These are phyloP conservation scores for Kondoa malvinella DNA, from an alignment of 768 basidiomycete genomes.

Conservation along the genomic window DNA sequence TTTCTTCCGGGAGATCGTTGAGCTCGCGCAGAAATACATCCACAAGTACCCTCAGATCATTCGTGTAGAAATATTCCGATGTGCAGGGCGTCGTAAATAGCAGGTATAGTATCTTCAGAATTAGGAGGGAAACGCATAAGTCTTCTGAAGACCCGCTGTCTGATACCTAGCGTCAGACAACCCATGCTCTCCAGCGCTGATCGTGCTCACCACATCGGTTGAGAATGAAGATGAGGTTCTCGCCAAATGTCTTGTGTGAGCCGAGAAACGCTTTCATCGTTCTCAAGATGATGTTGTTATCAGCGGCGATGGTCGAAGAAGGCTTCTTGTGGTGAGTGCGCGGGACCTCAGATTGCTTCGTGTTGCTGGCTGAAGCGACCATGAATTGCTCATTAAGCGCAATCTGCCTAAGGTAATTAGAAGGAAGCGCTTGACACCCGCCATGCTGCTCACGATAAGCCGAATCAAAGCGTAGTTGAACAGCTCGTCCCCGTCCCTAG, in stretches of 20 bases:
- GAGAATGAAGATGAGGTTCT: constrained; percentile 97
- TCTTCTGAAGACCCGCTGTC: constrained; percentile 66
- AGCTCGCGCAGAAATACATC: constrained; percentile 96
- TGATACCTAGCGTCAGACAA: background rate
- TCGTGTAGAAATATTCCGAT: constrained; percentile 93
- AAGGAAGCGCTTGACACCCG: constrained; percentile 13
- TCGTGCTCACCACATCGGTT: constrained; percentile 66
- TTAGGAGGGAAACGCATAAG: constrained; percentile 79
- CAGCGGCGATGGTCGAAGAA: constrained; percentile 22
- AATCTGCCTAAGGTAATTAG: constrained; percentile 42
- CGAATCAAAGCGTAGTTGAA: constrained; percentile 94
- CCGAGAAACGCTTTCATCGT: constrained; percentile 69
- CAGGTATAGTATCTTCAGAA: constrained; percentile 84
- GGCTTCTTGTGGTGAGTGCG: background rate
- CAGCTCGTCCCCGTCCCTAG: constrained; percentile 71
- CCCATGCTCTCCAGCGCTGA: background rate
- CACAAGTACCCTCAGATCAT: constrained; percentile 85
- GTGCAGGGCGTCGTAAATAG: constrained; percentile 86
- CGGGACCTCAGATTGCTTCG: constrained; percentile 12
- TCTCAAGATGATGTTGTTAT: constrained; percentile 56
- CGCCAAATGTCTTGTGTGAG: constrained; percentile 85
- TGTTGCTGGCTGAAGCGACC: constrained; percentile 38
- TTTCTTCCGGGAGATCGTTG: constrained; percentile 76
- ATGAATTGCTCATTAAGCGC: constrained; percentile 97
- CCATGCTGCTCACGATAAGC: constrained; percentile 50